Evolutionary conservation across 306 rosid genomes (phyloP), one percentile per base, ranked within the genome.

Genomic region (Canavalia gladiata): DNA sequence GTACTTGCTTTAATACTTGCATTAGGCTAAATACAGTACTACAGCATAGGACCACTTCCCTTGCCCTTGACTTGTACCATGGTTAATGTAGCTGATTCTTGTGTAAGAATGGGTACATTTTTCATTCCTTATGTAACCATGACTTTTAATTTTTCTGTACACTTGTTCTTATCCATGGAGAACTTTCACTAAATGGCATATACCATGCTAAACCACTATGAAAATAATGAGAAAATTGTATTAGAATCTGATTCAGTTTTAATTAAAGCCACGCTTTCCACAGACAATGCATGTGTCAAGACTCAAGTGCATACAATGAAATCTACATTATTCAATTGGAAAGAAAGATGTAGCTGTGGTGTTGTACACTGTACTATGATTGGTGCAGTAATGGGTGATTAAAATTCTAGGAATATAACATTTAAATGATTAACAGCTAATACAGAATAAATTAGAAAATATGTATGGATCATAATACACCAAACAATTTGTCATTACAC

Each of bases 1-100:
- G 92, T 89, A 82, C 92, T 88, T 88, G 81, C 77, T 80, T 85
- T 72, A 50, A 70, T 77, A 74, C 88, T 85, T 87, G 67, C 84
- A 84, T 70, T 83, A 73, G 49, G 79, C 80, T 83, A 52, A 84
- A 82, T 79, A 64, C 75, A 82, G 81, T 75, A 78, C 88, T 68
- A 75, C 41, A 5, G 6, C 78, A 76, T 59, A 84, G 83, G 88
- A 87, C 86, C 75, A 82, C 82, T 89, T 78, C 59, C 85, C 75
- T 65, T 76, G 69, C 82, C 72, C 83, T 87, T 82, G 83, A 89
- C 92, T 84, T 81, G 83, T 77, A 31, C 73, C 75, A 72, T 86
- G 74, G 87, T 71, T 76, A 63, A 63, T 76, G 83, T 65, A 63
- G 83, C 52, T 13, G 87, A 86, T 89, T 86, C 88, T 77, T 49